Evolutionary conservation across 176 grass and related monocot genomes (phyloP).

Genomic region (Zea mays): Zm-B73-REFERENCE-NAM-5.0 NC_050103.1:80646001-80646500

Average conservation of each 20-base stretch:
- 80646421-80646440: slow-evolving; percentile 36
- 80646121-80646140: background rate
- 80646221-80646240: background rate
- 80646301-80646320: slow-evolving; percentile 36
- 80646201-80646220: background rate
- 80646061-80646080: background rate
- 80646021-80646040: background rate
- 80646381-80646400: slow-evolving; percentile 26
- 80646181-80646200: background rate
- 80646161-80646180: slow-evolving; percentile 8
- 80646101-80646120: background rate
- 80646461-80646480: slow-evolving; percentile 24
- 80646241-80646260: slow-evolving; percentile 1
- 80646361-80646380: background rate
- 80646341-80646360: slow-evolving; percentile 15
- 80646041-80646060: background rate
- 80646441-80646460: slow-evolving; percentile 19
- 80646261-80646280: slow-evolving; percentile 22
- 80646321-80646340: slow-evolving; percentile 40
- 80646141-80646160: background rate
- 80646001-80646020: background rate
- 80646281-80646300: slow-evolving; percentile 17
- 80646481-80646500: background rate
- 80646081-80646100: background rate
- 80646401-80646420: slow-evolving; percentile 8